Percentiles rank a stretch among this genome's conserved stretches.
phyloP scores from a whole-genome alignment of 257 asterid species.

The Solanum medicagineum region DNA sequence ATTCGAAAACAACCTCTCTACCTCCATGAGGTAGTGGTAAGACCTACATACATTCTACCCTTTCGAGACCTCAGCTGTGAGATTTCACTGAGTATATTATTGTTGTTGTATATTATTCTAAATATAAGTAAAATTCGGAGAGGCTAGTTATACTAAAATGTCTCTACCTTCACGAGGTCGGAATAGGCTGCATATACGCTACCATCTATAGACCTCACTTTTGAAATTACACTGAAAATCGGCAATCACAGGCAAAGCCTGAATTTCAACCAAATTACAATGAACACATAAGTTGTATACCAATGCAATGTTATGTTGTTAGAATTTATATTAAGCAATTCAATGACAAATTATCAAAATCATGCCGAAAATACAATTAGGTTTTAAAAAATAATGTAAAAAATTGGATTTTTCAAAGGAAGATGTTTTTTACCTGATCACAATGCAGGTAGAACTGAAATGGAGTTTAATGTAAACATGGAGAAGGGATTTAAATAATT shows the following conservation, averaged over 20 bases:
- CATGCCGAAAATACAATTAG: not conserved
- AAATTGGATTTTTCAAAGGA: not conserved
- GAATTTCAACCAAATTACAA: not conserved
- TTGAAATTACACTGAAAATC: not conserved
- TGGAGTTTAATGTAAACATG: not conserved
- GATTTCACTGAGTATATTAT: too few relatives aligned
- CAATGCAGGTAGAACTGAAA: not conserved
- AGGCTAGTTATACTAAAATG: not conserved
- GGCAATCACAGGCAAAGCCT: not conserved
- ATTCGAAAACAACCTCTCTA: not conserved
- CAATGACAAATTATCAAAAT: not conserved
- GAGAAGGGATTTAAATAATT: not conserved
- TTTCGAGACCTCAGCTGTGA: too few relatives aligned
- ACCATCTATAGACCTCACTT: too few relatives aligned
- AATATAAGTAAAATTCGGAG: not conserved
- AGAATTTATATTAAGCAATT: not conserved
- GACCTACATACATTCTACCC: too few relatives aligned
- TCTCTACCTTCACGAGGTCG: too few relatives aligned
- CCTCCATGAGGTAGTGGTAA: too few relatives aligned
- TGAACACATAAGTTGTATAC: not conserved
- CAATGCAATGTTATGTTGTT: not conserved
- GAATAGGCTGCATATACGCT: too few relatives aligned
- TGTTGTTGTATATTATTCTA: not conserved
- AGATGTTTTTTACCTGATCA: not conserved
- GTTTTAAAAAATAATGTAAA: not conserved